phyloP scores from a whole-genome alignment of 2,329 filamentous ascomycete species.

The Alternaria panax region DNA sequence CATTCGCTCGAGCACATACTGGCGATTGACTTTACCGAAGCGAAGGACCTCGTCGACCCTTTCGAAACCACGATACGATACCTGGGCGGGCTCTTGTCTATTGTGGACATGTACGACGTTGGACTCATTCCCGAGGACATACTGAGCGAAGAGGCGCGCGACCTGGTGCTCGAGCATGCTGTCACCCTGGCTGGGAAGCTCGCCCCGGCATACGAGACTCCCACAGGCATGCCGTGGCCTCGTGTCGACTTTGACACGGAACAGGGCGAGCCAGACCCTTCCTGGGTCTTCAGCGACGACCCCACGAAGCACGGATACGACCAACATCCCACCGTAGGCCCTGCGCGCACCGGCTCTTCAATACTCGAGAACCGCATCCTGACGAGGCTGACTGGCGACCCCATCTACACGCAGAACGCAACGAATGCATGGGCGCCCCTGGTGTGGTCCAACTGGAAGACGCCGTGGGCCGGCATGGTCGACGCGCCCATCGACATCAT shows the following conservation, averaged over 20 bases:
- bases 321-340: slow-evolving; percentile 49
- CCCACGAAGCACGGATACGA: slow-evolving; percentile 43
- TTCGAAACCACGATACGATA: slow-evolving; percentile 55
- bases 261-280: slow-evolving; percentile 43
- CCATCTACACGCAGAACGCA: slow-evolving; percentile 52
- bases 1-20: slow-evolving; percentile 50
- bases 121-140: slow-evolving; percentile 48
- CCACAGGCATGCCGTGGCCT: slow-evolving; percentile 55
- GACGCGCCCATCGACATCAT: slow-evolving; percentile 54
- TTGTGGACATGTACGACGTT: slow-evolving; percentile 53
- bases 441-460: slow-evolving; percentile 54
- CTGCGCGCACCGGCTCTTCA: slow-evolving; percentile 54
- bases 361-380: slow-evolving; percentile 56
- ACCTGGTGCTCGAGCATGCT: slow-evolving; percentile 49
- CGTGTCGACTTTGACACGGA: slow-evolving; percentile 52
- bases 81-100: slow-evolving; percentile 49
- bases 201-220: slow-evolving; percentile 51
- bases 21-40: slow-evolving; percentile 46
- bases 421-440: slow-evolving; percentile 55
- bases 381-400: slow-evolving; percentile 51
- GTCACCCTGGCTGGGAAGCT: slow-evolving; percentile 48
- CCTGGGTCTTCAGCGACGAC: slow-evolving; percentile 35
- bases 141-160: slow-evolving; percentile 40
- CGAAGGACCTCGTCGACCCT: slow-evolving; percentile 50
- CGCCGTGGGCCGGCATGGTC: slow-evolving; percentile 52